Evolutionary conservation across 768 basidiomycete genomes (phyloP).

Genomic region (Lentinula aciculospora): DNA sequence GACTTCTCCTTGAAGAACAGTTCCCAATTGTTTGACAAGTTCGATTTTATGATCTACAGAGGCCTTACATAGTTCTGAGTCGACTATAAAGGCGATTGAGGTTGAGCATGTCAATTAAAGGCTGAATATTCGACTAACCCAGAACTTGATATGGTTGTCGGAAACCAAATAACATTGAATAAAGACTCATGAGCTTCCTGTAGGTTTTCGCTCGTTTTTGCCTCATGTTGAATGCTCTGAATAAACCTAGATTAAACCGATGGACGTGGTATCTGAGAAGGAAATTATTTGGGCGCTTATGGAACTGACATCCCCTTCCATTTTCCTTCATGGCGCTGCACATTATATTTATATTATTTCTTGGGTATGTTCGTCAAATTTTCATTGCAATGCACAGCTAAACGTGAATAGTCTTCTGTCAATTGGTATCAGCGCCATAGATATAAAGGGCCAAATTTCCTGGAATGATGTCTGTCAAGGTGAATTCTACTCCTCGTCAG

Average conservation of each 20-base stretch:
- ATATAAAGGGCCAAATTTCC: constrained; percentile 55
- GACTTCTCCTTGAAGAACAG: constrained; percentile 78
- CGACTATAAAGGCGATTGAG: constrained; percentile 49
- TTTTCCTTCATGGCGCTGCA: constrained; percentile 6
- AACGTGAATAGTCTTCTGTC: not conserved
- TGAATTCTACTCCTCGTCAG: constrained; percentile 18
- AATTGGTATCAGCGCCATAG: constrained; percentile 32
- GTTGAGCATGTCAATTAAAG: not conserved
- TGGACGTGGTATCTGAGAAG: not conserved
- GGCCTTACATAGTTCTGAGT: constrained; percentile 75
- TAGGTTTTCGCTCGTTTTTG: constrained; percentile 96
- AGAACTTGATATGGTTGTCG: constrained; percentile 92
- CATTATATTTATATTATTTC: not conserved
- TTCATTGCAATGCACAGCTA: not conserved
- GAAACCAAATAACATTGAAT: constrained; percentile 84
- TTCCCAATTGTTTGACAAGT: constrained; percentile 65
- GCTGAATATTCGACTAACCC: constrained; percentile 37
- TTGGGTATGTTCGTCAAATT: constrained; percentile 1
- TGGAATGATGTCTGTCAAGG: constrained; percentile 73
- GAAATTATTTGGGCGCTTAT: not conserved
- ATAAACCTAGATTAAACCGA: not conserved
- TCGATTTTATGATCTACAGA: constrained; percentile 69
- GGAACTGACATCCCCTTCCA: not conserved
- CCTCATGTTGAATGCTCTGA: constrained; percentile 52
- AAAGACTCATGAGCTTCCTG: constrained; percentile 89